Evolutionary conservation across 1,284 basidiomycete species (phyloP).

Genomic region (Rhodotorula sp.): DNA sequence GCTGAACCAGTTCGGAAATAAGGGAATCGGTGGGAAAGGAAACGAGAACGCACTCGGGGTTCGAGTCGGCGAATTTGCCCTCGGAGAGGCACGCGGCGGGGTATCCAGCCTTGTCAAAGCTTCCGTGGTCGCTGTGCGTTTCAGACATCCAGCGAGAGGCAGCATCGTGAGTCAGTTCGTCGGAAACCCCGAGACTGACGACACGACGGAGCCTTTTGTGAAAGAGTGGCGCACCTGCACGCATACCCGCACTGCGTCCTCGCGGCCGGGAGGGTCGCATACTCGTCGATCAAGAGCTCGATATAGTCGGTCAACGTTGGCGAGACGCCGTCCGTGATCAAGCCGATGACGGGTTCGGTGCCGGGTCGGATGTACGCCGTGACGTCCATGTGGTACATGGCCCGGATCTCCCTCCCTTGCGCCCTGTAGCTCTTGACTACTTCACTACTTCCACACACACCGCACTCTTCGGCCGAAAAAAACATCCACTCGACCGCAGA

Average conservation of each 20-base stretch:
- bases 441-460: constrained; percentile 88
- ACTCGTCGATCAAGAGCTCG: constrained; percentile 65
- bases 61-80: constrained; percentile 38
- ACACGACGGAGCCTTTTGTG: too few relatives aligned
- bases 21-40: not conserved
- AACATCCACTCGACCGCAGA: constrained; percentile 89
- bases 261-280: constrained; percentile 52
- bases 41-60: constrained; percentile 17
- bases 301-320: constrained; percentile 70
- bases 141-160: too few relatives aligned
- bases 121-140: constrained; percentile 57
- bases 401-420: constrained; percentile 48
- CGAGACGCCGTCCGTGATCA: constrained; percentile 85
- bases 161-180: too few relatives aligned
- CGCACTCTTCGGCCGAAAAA: constrained; percentile 50
- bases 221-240: constrained; percentile 8
- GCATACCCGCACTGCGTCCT: constrained; percentile 9
- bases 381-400: constrained; percentile 70
- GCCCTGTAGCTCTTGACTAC: constrained; percentile 69
- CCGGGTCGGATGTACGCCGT: constrained; percentile 90
- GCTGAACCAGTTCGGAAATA: not conserved
- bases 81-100: constrained; percentile 48
- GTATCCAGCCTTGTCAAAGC: constrained; percentile 49
- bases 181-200: too few relatives aligned
- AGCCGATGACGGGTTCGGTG: constrained; percentile 79